A percentile compares a stretch with the other conserved stretches of the same genome.
These are phyloP conservation scores for Hypoxylon sp. DNA, from an alignment of 2,329 filamentous ascomycete genomes.

Conservation along the genomic window DNA sequence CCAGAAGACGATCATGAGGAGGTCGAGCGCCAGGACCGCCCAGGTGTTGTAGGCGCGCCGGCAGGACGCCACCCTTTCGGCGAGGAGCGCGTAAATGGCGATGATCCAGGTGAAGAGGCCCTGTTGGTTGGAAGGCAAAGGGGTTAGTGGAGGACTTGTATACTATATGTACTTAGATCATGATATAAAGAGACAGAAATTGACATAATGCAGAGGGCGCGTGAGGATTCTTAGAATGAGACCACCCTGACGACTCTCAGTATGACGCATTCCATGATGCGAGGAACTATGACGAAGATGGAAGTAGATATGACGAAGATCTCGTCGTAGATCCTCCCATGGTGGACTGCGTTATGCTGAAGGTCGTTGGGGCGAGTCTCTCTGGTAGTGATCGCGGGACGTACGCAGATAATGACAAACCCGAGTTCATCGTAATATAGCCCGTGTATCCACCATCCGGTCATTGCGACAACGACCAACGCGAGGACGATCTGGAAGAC, in stretches of 20 bases:
- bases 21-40: conserved; percentile 59
- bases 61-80: conserved; percentile 55
- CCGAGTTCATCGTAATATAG: conserved; percentile 56
- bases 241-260: no score
- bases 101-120: conserved; percentile 60
- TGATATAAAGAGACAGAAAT: not conserved
- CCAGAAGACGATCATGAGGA: conserved; percentile 61
- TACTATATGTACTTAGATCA: not conserved
- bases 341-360: no score
- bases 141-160: not conserved
- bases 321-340: no score
- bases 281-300: no score
- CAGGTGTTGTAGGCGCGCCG: conserved; percentile 57
- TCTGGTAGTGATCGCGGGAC: no score
- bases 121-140: conserved; percentile 45
- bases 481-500: conserved; percentile 57
- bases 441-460: conserved; percentile 56
- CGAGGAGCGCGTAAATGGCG: conserved; percentile 56
- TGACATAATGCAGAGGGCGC: not conserved
- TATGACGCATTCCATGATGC: no score
- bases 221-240: not conserved
- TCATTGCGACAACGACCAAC: conserved; percentile 58
- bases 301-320: no score
- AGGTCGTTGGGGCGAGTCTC: no score
- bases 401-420: conserved; percentile 57